These are phyloP conservation scores for Macadamia integrifolia DNA, from an alignment of 164 flowering plant genomes.

Conservation along the genomic window DNA sequence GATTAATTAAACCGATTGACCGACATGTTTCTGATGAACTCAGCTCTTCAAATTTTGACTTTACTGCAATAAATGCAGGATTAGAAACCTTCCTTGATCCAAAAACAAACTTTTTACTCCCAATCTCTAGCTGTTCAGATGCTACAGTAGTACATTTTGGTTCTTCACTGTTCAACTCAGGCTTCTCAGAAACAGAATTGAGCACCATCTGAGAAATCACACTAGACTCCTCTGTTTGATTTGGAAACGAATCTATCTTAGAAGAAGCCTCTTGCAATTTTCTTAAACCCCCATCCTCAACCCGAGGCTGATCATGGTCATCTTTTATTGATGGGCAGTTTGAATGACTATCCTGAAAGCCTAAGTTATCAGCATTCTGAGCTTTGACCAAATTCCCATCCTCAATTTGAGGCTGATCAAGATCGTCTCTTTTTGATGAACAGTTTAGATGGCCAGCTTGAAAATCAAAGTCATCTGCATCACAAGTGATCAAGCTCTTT, in stretches of 20 bases:
- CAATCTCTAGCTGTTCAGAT: conserved; percentile 50
- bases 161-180: conserved; percentile 36
- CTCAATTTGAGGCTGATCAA: conserved; percentile 24
- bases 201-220: conserved; percentile 14
- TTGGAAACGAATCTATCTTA: conserved; percentile 11
- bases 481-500: conserved; percentile 36
- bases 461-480: conserved; percentile 28
- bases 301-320: conserved; percentile 19
- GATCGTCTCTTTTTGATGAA: conserved; percentile 18
- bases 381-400: conserved; percentile 13
- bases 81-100: conserved; percentile 56
- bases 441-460: conserved; percentile 23
- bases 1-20: conserved; percentile 30
- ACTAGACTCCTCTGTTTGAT: conserved; percentile 21
- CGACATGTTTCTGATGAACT: conserved; percentile 34
- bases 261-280: conserved; percentile 16
- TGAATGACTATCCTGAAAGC: conserved; percentile 23
- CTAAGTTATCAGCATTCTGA: conserved; percentile 14
- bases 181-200: conserved; percentile 18
- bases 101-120: conserved; percentile 36
- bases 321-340: conserved; percentile 20
- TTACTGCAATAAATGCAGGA: conserved; percentile 70
- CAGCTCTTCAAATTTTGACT: conserved; percentile 75
- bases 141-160: conserved; percentile 33
- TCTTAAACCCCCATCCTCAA: conserved; percentile 19